These are phyloP conservation scores for Metarhizium album DNA, from an alignment of 2,329 filamentous ascomycete species.

Conservation along the genomic window DNA sequence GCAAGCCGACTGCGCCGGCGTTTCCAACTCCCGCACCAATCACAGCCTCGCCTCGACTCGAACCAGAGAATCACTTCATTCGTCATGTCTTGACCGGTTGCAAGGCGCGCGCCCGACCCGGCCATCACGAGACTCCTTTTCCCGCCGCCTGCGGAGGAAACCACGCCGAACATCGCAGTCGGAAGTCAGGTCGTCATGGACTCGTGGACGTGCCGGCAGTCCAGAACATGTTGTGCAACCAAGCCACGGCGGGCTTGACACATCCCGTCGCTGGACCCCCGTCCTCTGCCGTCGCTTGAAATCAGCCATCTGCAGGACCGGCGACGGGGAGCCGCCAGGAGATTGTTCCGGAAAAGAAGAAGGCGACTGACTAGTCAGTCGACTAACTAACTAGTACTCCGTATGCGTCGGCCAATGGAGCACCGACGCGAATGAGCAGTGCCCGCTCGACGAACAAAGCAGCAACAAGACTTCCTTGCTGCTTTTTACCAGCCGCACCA, in stretches of 20 bases:
- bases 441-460: too few relatives aligned
- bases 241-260: neutral
- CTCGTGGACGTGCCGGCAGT: neutral
- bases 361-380: too few relatives aligned
- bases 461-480: too few relatives aligned
- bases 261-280: neutral
- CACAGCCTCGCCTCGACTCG: neutral
- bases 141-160: neutral
- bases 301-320: neutral
- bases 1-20: neutral
- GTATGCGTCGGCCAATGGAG: too few relatives aligned
- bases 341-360: too few relatives aligned
- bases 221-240: neutral
- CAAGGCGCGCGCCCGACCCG: neutral
- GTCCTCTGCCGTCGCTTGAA: too few relatives aligned
- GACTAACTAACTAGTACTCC: too few relatives aligned
- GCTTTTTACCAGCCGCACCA: neutral
- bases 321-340: too few relatives aligned
- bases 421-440: too few relatives aligned
- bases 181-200: neutral
- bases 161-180: neutral
- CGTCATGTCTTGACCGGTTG: too few relatives aligned
- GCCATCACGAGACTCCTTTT: neutral
- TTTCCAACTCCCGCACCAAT: conserved; percentile 6
- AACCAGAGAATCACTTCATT: neutral